These are phyloP conservation scores for Eucalyptus melliodora DNA, from an alignment of 345 rosid genomes.

Conservation along the genomic window DNA sequence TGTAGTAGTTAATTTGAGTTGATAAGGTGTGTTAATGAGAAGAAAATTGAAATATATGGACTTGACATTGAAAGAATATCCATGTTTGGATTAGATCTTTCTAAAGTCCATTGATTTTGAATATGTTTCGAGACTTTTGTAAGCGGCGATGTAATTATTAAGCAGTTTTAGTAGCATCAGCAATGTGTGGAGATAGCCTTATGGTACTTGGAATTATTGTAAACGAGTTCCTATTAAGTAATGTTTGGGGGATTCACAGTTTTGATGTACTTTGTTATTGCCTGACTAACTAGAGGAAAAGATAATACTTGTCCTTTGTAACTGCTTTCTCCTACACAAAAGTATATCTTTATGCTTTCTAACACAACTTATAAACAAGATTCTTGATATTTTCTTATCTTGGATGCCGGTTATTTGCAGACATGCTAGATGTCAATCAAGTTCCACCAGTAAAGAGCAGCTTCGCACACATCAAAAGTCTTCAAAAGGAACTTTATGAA, in stretches of 20 bases:
- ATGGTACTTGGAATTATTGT: background rate
- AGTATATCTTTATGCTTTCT: background rate
- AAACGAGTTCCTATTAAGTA: background rate
- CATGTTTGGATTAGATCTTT: background rate
- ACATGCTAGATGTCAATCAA: conserved; percentile 1
- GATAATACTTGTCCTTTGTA: background rate
- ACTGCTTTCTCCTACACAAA: background rate
- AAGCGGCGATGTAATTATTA: background rate
- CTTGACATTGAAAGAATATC: background rate
- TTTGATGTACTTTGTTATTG: background rate
- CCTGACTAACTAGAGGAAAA: background rate
- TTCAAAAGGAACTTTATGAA: conserved; percentile 8
- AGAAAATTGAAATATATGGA: background rate
- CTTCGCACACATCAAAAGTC: conserved; percentile 1
- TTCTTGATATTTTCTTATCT: background rate
- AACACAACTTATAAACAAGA: background rate
- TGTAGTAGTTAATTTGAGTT: background rate
- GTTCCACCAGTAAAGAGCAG: background rate
- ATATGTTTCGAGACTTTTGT: background rate
- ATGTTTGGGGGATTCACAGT: background rate
- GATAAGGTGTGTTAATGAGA: background rate
- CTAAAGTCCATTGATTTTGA: background rate
- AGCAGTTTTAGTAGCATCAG: background rate
- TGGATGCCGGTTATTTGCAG: background rate
- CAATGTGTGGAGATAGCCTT: background rate